Evolutionary conservation across 805 yeast genomes (phyloP).

Genomic region (Spathaspora arborariae): DNA sequence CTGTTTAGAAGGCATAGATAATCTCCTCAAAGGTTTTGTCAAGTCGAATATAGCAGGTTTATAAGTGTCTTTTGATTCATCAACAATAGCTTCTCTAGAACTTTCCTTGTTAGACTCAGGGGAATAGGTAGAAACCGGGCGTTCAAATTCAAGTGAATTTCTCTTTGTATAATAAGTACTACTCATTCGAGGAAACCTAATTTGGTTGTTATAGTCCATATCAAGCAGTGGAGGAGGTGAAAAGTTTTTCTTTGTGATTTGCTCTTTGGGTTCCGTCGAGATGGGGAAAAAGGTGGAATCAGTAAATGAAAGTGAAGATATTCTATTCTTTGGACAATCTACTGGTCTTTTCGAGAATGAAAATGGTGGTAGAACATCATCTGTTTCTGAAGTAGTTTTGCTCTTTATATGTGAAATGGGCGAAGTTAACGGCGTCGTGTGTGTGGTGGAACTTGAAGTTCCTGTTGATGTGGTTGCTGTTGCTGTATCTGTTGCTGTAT

Average conservation of each 20-base stretch:
- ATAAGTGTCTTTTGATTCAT: slow-evolving; percentile 15
- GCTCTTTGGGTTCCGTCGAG: neutral
- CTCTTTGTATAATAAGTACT: slow-evolving; percentile 19
- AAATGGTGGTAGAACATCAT: slow-evolving; percentile 19
- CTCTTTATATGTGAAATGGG: neutral
- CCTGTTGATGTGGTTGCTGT: slow-evolving; percentile 4
- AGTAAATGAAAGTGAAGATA: slow-evolving; percentile 1
- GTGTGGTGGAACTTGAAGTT: slow-evolving; percentile 3
- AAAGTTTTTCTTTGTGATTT: neutral
- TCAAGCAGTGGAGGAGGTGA: slow-evolving; percentile 5
- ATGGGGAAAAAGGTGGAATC: neutral
- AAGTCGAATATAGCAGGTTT: slow-evolving; percentile 48
- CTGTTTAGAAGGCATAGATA: slow-evolving; percentile 20
- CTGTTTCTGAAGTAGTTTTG: neutral
- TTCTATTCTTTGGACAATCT: slow-evolving; percentile 3
- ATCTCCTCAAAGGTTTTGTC: slow-evolving; percentile 33
- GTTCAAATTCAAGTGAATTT: neutral
- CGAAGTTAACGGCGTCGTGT: slow-evolving; percentile 4
- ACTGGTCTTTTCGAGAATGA: slow-evolving; percentile 31
- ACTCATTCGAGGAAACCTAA: slow-evolving; percentile 54
- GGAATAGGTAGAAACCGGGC: neutral
- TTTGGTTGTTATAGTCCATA: slow-evolving; percentile 49
- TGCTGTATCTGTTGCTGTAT: neutral
- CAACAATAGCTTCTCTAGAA: slow-evolving; percentile 1
- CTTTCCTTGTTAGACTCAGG: slow-evolving; percentile 1